Conservation (phyloP, 1,284 basidiomycete genomes). For the Phellinidium pouzarii region DNA sequence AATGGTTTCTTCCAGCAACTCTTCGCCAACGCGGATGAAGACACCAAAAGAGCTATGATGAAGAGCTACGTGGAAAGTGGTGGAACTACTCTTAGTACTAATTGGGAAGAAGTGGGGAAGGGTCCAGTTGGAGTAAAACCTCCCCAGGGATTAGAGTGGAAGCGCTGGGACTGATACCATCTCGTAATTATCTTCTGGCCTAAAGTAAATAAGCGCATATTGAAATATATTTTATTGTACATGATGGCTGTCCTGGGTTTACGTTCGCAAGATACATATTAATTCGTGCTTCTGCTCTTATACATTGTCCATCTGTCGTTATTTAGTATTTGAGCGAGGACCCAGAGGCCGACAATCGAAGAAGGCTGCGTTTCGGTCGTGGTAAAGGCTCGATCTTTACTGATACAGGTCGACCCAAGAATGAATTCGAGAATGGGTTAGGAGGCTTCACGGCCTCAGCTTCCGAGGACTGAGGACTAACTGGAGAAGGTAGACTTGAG, state of each 20-base stretch:
- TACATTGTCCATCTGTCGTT: background rate
- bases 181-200: background rate
- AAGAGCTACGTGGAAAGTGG: constrained; percentile 91
- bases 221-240: background rate
- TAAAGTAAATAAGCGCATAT: too few relatives aligned
- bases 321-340: background rate
- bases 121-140: constrained; percentile 67
- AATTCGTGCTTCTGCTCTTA: background rate
- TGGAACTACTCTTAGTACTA: constrained; percentile 88
- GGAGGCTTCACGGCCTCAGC: constrained; percentile 4
- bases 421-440: constrained; percentile 15
- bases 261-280: background rate
- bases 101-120: constrained; percentile 85
- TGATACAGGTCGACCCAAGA: constrained; percentile 15
- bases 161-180: constrained; percentile 50
- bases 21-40: constrained; percentile 80
- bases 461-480: constrained; percentile 9
- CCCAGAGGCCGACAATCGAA: constrained; percentile 12
- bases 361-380: constrained; percentile 13
- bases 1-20: constrained; percentile 82
- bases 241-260: background rate
- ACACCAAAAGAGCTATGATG: constrained; percentile 89
- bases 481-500: constrained; percentile 7
- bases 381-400: constrained; percentile 11
- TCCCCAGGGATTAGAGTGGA: constrained; percentile 76